phyloP scores from a whole-genome alignment of 495 filamentous ascomycete genomes.

The Aspergillus coremiiformis region DNA sequence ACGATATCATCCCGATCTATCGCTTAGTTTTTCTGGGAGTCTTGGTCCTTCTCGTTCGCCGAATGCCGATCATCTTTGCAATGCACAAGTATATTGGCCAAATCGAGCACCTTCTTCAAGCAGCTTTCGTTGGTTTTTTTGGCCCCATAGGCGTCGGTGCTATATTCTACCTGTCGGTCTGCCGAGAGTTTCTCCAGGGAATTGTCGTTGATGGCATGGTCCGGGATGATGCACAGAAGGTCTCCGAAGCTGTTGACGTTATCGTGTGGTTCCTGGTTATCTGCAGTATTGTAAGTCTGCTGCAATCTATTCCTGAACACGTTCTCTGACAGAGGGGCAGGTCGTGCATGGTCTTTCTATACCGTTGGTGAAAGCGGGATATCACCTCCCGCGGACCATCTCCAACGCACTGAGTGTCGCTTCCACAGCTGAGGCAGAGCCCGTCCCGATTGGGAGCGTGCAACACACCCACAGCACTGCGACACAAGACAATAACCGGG shows the following conservation, averaged over 20 bases:
- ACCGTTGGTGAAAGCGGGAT: slow-evolving; percentile 74
- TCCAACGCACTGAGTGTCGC: slow-evolving; percentile 49
- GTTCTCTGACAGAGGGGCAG: slow-evolving; percentile 33
- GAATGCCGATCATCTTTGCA: slow-evolving; percentile 67
- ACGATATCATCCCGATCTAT: slow-evolving; percentile 65
- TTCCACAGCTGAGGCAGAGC: slow-evolving; percentile 24
- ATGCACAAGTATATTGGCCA: slow-evolving; percentile 73
- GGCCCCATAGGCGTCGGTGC: slow-evolving; percentile 92
- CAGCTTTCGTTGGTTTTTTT: slow-evolving; percentile 85
- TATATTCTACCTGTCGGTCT: slow-evolving; percentile 82
- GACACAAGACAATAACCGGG: slow-evolving; percentile 22
- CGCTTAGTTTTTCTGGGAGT: slow-evolving; percentile 72
- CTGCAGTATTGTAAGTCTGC: slow-evolving; percentile 81
- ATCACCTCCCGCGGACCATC: slow-evolving; percentile 69
- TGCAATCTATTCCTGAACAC: not conserved
- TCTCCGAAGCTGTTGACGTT: slow-evolving; percentile 58
- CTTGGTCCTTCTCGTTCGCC: slow-evolving; percentile 71
- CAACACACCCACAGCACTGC: slow-evolving; percentile 33
- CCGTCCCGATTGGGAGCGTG: slow-evolving; percentile 25
- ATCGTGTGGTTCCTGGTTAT: slow-evolving; percentile 83
- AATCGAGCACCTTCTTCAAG: slow-evolving; percentile 65
- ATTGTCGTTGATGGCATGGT: slow-evolving; percentile 52
- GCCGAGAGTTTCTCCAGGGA: slow-evolving; percentile 53
- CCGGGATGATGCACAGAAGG: slow-evolving; percentile 56
- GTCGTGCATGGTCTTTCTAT: slow-evolving; percentile 83